phyloP scores from a whole-genome alignment of 768 basidiomycete species.

The Trametes cingulata region DNA sequence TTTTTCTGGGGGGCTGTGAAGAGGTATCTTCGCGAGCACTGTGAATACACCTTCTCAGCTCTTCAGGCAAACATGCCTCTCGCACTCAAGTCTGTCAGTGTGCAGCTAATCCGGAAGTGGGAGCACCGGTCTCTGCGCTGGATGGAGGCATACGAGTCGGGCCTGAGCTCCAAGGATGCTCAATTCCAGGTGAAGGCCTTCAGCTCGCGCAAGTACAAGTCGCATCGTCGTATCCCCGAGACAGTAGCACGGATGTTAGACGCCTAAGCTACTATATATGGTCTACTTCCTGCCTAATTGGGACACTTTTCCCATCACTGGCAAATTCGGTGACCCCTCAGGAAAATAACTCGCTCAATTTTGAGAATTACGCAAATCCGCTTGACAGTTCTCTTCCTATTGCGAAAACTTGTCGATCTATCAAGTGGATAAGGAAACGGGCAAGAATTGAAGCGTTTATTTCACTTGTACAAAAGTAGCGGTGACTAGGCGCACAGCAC shows the following conservation, averaged over 20 bases:
- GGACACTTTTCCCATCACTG: neutral
- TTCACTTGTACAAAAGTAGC: no score
- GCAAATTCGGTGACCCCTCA: neutral
- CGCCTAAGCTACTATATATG: neutral
- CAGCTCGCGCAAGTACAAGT: slow-evolving; percentile 34
- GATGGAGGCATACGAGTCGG: slow-evolving; percentile 37
- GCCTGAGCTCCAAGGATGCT: slow-evolving; percentile 32
- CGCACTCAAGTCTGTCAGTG: slow-evolving; percentile 24
- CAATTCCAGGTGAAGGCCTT: slow-evolving; percentile 33
- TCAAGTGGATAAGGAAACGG: no score
- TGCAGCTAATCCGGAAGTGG: slow-evolving; percentile 33
- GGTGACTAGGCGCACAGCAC: no score
- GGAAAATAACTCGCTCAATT: neutral
- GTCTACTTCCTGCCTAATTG: no score
- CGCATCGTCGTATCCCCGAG: slow-evolving; percentile 27
- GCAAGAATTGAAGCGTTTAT: no score
- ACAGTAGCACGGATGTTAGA: neutral
- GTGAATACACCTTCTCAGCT: slow-evolving; percentile 30
- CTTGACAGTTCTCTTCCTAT: neutral
- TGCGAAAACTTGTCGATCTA: neutral
- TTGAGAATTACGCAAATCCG: neutral
- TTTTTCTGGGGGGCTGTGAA: slow-evolving; percentile 36
- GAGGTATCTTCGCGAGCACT: slow-evolving; percentile 26
- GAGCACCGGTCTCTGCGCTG: slow-evolving; percentile 35
- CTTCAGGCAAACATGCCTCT: slow-evolving; percentile 29